Percentiles rank a stretch among this genome's conserved stretches.
Evolutionary conservation across 2,329 filamentous ascomycete genomes (phyloP).

Genomic region (Neofusicoccum cordaticola): DNA sequence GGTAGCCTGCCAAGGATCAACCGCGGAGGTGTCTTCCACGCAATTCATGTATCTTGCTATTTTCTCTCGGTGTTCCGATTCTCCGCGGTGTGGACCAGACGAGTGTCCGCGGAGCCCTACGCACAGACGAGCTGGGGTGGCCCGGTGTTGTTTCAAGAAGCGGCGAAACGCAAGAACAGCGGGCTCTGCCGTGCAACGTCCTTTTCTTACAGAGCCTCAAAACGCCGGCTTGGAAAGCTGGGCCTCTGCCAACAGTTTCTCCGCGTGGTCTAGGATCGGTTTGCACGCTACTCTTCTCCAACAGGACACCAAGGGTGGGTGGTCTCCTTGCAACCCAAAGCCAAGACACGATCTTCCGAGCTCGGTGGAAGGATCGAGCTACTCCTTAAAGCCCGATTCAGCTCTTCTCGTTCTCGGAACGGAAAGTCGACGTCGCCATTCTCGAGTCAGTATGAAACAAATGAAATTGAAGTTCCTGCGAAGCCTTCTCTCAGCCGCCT

Average conservation of each 20-base stretch:
- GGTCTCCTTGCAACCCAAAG: neutral
- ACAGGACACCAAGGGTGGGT: neutral
- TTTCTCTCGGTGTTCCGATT: too few relatives aligned
- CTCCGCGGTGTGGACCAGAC: neutral
- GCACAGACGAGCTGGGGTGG: neutral
- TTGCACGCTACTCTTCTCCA: neutral
- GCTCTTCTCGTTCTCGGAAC: neutral
- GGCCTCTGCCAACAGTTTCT: neutral
- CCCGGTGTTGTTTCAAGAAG: neutral
- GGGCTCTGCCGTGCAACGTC: neutral
- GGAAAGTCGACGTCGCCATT: neutral
- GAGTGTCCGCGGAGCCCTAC: neutral
- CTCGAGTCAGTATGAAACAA: neutral
- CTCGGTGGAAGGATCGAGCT: neutral
- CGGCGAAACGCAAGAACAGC: neutral
- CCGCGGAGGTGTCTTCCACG: neutral
- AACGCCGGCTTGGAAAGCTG: neutral
- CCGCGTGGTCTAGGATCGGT: neutral
- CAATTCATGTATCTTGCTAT: neutral
- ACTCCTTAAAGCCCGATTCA: neutral
- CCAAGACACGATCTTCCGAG: neutral
- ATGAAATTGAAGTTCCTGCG: neutral
- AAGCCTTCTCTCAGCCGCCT: neutral
- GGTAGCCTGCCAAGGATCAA: neutral
- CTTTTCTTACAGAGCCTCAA: neutral